Conservation (phyloP, 108 stramenopile genomes). For the Fragilaria radians region DNA sequence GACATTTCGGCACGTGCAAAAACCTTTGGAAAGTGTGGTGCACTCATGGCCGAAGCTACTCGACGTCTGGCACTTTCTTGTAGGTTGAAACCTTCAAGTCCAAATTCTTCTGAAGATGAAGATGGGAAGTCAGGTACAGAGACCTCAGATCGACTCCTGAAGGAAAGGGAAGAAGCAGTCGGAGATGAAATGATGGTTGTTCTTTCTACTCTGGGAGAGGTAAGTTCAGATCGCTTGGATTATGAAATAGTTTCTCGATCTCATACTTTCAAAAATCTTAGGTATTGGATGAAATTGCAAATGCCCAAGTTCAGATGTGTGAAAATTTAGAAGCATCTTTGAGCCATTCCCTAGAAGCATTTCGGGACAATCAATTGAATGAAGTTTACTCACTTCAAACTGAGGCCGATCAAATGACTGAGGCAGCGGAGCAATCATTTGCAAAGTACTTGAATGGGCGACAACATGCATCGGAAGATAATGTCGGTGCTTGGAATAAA, state of each 20-base stretch:
- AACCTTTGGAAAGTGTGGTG: slow-evolving; percentile 76
- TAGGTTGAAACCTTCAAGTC: slow-evolving; percentile 34
- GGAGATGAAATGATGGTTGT: slow-evolving; percentile 68
- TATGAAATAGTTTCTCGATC: too few species aligned
- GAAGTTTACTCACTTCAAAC: slow-evolving; percentile 47
- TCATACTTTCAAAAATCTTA: slow-evolving; percentile 3
- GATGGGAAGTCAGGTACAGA: neutral
- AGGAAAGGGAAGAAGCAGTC: slow-evolving; percentile 40
- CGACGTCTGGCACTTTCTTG: slow-evolving; percentile 64
- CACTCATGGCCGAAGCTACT: slow-evolving; percentile 78
- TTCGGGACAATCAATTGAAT: slow-evolving; percentile 49
- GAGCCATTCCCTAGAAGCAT: slow-evolving; percentile 58
- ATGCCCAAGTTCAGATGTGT: slow-evolving; percentile 71
- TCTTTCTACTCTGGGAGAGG: slow-evolving; percentile 45
- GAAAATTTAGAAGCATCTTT: slow-evolving; percentile 70
- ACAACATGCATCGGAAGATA: slow-evolving; percentile 35
- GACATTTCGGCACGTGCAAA: slow-evolving; percentile 72
- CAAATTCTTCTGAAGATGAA: slow-evolving; percentile 1
- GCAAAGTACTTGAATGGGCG: slow-evolving; percentile 70
- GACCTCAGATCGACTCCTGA: neutral
- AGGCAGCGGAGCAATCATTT: slow-evolving; percentile 62
- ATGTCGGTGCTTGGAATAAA: slow-evolving; percentile 58
- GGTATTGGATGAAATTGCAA: slow-evolving; percentile 74
- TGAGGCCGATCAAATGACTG: slow-evolving; percentile 59
- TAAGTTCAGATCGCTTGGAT: slow-evolving; percentile 21